These are phyloP conservation scores for Botrytis galanthina DNA, from an alignment of 2,329 filamentous ascomycete genomes.

Conservation along the genomic window DNA sequence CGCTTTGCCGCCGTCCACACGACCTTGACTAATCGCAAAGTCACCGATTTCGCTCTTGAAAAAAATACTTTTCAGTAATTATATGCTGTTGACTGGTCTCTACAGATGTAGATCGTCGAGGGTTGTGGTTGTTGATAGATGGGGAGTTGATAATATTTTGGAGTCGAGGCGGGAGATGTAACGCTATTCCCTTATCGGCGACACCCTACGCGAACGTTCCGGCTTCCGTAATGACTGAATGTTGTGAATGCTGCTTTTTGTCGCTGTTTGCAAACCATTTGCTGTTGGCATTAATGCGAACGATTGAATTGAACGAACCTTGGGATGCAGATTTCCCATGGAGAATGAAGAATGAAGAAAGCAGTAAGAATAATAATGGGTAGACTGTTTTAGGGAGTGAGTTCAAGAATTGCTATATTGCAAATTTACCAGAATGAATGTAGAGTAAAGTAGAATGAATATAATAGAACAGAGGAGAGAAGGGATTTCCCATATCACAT, in stretches of 20 bases:
- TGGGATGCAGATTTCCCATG: not conserved
- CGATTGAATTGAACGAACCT: not conserved
- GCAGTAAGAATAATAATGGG: not conserved
- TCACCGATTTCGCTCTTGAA: not conserved
- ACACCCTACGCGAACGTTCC: constrained; percentile 4
- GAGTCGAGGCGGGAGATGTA: constrained; percentile 18
- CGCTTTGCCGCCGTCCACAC: constrained; percentile 9
- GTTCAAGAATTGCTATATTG: not conserved
- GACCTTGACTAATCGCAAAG: not conserved
- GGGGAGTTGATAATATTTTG: constrained; percentile 17
- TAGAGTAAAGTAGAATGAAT: not conserved
- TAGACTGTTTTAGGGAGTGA: not conserved
- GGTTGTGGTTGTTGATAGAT: constrained; percentile 10
- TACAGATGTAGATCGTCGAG: constrained; percentile 12
- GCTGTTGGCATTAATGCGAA: not conserved
- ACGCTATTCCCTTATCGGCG: constrained; percentile 22
- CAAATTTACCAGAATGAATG: not conserved
- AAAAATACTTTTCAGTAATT: not conserved
- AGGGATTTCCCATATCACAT: not conserved
- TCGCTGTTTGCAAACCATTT: not conserved
- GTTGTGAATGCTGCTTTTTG: not conserved
- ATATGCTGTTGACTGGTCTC: constrained; percentile 8
- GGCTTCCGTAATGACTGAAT: constrained; percentile 1
- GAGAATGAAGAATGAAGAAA: not conserved
- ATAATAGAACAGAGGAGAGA: not conserved